Base-by-base conservation (phyloP, 2,329 filamentous ascomycete genomes). In the Alternaria arbusti region DNA sequence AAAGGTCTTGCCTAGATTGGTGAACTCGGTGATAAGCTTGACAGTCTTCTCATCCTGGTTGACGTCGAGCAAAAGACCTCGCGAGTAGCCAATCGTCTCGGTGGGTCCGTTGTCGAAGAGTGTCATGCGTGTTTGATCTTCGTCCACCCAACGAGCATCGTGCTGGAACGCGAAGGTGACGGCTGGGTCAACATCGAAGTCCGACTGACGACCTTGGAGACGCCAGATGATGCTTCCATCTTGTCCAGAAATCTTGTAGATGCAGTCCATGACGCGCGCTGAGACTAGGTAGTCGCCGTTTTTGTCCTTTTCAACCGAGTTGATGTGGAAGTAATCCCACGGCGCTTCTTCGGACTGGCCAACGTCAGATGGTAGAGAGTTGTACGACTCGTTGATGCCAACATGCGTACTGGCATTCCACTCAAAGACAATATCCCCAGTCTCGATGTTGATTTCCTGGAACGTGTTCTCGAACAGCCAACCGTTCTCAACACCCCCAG, bases 401-500 rank as follows among this genome's bases (percentile, higher is more conserved):
- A 82, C 75, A 63, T 82, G 77, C 17, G 78, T 74, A 12, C 72
- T 72, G 7, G 80, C 79, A 22, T 75, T 71, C 81, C 81, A 83
- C 57, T 81, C 71, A 67, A 82, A 83, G 1, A 82, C 46, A 4
- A 82, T 68, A 44, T 79, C 70, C 30, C 77, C 76, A 6, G 78
- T 80, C n/a, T 78, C 76, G 25, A 83, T 77, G 61, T 82, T 74
- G 61, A 83, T 74, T 55, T 83, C 81, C 67, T 85, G 82, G 63
- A 84, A 82, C 15, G 81, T 61, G 28, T 78, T 79, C 52, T 85
- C 82, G 64, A 80, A 79, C 10, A 84, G 73, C 71, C 79, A 84
- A n/a, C 80, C 81, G 32, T 78, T 59, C 20, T 68, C 61, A 7
- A 68, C 56, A 43, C 76, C 77, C 46, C 78, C 81, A 5, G 82